Evolutionary conservation across 2,329 filamentous ascomycete species (phyloP), one percentile per base, ranked within the genome.

Genomic region (Stagonosporopsis chrysanthemi): DNA sequence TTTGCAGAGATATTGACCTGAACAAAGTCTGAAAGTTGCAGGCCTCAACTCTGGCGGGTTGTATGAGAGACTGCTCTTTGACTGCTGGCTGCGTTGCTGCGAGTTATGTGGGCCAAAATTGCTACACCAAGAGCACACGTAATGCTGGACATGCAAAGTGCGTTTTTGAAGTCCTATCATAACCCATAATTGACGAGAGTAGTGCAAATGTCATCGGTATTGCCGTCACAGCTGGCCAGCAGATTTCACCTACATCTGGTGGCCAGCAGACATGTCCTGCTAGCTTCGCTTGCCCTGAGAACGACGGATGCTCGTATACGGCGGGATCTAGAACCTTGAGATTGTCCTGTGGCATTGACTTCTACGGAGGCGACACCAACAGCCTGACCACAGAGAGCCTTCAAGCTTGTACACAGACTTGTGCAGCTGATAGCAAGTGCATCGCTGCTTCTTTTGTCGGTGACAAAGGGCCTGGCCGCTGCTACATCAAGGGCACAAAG

Each of bases 381-480:
- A 39, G 8, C 40, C n/a, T 28, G 12, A n/a, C 8, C 8, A 14
- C 49, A 22, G 33, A 35, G 4, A 43, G 48, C 14, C 48, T 51
- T 2, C 11, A 36, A 26, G 19, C 7, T 8, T 43, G 47, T 19
- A 43, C 48, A 11, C 5, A 36, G 4, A 33, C 49, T 1, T 52
- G 40, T 22, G 40, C 40, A 19, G n/a, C 9, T 26, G 38, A 51
- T 29, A 22, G 39, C 7, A 4, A 35, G 9, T 51, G 48, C 6
- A 31, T 51, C 9, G 48, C 48, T 19, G 48, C 48, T 43, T 43
- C 39, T 11, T 51, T 36, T 12, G 19, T 24, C 4, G 48, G 48
- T 15, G 48, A 39, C n/a, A 36, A 19, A 12, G n/a, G 22, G 3
- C 6, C 39, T 14, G 48, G 48, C 5, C 19, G 19, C n/a, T 45